These are phyloP conservation scores for Hanseniaspora lindneri DNA, from an alignment of 805 yeast genomes.

Conservation along the genomic window DNA sequence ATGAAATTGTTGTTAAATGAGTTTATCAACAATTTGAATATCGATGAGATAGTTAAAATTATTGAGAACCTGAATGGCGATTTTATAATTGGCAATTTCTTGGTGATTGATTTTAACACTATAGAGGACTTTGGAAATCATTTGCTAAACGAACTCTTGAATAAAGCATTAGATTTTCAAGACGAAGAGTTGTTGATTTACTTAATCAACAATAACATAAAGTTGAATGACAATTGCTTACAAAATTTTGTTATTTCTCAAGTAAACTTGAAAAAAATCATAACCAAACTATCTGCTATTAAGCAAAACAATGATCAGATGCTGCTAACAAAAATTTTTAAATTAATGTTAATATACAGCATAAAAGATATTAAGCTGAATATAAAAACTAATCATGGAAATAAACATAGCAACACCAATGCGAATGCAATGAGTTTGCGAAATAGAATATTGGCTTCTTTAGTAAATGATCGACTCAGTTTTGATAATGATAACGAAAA, in stretches of 20 bases:
- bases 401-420: neutral
- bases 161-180: neutral
- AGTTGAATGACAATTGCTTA: neutral
- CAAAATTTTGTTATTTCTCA: conserved; percentile 11
- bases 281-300: conserved; percentile 1
- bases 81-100: conserved; percentile 4
- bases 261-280: conserved; percentile 10
- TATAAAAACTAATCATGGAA: neutral
- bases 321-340: neutral
- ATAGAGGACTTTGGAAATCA: conserved; percentile 15
- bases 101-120: conserved; percentile 10
- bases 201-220: conserved; percentile 8
- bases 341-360: conserved; percentile 10
- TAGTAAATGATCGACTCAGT: conserved; percentile 9
- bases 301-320: conserved; percentile 6
- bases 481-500: neutral
- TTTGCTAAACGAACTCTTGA: conserved; percentile 7
- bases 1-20: conserved; percentile 12
- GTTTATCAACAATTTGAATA: conserved; percentile 10
- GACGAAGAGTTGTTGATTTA: neutral
- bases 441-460: conserved; percentile 10
- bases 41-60: conserved; percentile 5
- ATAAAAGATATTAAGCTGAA: conserved; percentile 14
- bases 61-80: conserved; percentile 3
- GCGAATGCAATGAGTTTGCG: conserved; percentile 1